These are phyloP conservation scores for Jamesozyma lodderae DNA, from an alignment of 805 yeast species.

Conservation along the genomic window DNA sequence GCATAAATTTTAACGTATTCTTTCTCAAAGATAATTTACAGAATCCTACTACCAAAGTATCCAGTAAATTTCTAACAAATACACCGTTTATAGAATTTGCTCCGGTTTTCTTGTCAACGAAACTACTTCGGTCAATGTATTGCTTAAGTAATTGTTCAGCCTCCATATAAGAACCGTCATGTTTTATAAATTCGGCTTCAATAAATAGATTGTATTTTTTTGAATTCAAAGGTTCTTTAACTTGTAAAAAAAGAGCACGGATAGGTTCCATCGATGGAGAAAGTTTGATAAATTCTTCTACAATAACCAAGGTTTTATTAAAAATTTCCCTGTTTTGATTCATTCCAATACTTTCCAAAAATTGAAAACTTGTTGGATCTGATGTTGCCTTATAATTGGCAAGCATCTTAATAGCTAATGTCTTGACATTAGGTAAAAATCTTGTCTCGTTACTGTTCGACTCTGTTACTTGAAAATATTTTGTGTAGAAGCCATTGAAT, in stretches of 20 bases:
- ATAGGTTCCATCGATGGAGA: conserved; percentile 17
- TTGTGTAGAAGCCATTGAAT: conserved; percentile 14
- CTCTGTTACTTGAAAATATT: conserved; percentile 8
- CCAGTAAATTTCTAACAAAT: conserved; percentile 4
- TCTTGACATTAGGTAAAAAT: conserved; percentile 12
- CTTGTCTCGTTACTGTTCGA: conserved; percentile 1
- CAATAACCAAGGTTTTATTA: conserved; percentile 10
- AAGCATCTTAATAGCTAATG: conserved; percentile 19
- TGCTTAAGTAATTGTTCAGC: conserved; percentile 22
- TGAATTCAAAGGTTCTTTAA: conserved; percentile 14
- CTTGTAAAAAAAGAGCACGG: conserved; percentile 15
- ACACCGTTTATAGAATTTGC: neutral
- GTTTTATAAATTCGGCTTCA: conserved; percentile 19
- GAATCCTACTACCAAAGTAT: conserved; percentile 13
- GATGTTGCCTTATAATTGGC: conserved; percentile 11
- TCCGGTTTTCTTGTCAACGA: neutral
- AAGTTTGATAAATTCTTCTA: conserved; percentile 16
- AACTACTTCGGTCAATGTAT: conserved; percentile 9
- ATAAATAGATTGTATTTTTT: conserved; percentile 19
- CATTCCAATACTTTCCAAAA: conserved; percentile 15
- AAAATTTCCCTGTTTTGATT: conserved; percentile 9
- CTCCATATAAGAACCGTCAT: conserved; percentile 12
- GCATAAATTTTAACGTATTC: conserved; percentile 10
- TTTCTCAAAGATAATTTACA: conserved; percentile 12
- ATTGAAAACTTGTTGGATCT: conserved; percentile 12